Conservation (phyloP, 176 grass and related monocot species). For the Ananas comosus region DNA sequence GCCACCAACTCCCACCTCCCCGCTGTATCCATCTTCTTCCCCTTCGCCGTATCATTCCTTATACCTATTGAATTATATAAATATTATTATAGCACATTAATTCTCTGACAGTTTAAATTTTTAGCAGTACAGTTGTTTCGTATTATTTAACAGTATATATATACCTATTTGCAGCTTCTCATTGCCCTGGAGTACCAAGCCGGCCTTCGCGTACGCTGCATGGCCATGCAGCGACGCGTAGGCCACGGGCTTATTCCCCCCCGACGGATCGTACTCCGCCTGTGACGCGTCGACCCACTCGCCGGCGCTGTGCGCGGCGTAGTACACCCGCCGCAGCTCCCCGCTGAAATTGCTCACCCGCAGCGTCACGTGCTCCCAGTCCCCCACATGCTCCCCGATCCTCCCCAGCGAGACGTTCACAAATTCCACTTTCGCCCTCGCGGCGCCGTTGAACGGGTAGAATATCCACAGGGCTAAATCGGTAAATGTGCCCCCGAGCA, state of each 20-base stretch:
- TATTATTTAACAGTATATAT: no score
- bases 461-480: constrained; percentile 75
- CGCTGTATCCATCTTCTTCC: constrained; percentile 39
- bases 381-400: constrained; percentile 82
- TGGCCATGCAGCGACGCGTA: constrained; percentile 68
- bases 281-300: constrained; percentile 57
- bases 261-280: constrained; percentile 39
- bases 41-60: constrained; percentile 66
- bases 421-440: constrained; percentile 45
- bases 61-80: constrained; percentile 17
- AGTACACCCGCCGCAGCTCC: constrained; percentile 46
- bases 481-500: constrained; percentile 68
- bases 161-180: constrained; percentile 35
- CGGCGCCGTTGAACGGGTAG: constrained; percentile 78
- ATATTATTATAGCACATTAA: no score
- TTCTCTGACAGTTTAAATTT: no score
- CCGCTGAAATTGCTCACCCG: constrained; percentile 79
- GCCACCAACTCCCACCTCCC: constrained; percentile 51
- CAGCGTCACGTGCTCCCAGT: constrained; percentile 92
- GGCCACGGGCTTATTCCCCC: constrained; percentile 32
- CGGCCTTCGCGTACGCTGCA: constrained; percentile 48
- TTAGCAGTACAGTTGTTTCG: no score
- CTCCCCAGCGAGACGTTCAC: constrained; percentile 41
- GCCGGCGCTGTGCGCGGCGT: constrained; percentile 59
- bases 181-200: constrained; percentile 61